A percentile compares a stretch with the other conserved stretches of the same genome.
phyloP scores from a whole-genome alignment of 176 grass and related monocot species.

The Musa schizocarpa region DNA sequence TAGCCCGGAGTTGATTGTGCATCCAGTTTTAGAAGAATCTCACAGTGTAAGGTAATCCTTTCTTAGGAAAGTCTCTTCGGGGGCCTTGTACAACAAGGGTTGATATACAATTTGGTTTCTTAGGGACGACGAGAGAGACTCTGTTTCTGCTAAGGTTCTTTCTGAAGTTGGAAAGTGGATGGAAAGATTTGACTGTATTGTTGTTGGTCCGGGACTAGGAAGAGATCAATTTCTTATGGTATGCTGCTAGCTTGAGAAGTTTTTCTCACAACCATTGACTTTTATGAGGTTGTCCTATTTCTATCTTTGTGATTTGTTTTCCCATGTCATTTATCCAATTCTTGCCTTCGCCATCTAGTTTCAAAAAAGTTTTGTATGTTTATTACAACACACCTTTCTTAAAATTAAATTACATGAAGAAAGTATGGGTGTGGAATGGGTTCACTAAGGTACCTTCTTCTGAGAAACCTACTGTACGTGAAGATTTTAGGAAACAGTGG shows the following conservation, averaged over 20 bases:
- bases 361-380: background rate
- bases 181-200: slow-evolving; percentile 85
- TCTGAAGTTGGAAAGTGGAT: slow-evolving; percentile 81
- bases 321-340: background rate
- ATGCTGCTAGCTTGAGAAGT: slow-evolving; percentile 2
- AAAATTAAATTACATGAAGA: too few species aligned
- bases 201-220: slow-evolving; percentile 88
- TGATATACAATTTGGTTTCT: background rate
- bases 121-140: slow-evolving; percentile 61
- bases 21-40: slow-evolving; percentile 86
- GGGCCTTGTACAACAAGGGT: background rate
- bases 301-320: background rate
- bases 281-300: background rate
- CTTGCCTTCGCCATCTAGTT: background rate
- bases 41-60: slow-evolving; percentile 71
- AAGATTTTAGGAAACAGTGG: too few species aligned
- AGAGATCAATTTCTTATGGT: slow-evolving; percentile 94
- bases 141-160: slow-evolving; percentile 57
- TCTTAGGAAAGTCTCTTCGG: background rate
- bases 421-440: too few species aligned
- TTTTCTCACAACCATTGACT: background rate
- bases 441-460: too few species aligned
- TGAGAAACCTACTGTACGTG: too few species aligned
- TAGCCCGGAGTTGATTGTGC: slow-evolving; percentile 91
- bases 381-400: background rate